These are phyloP conservation scores for Ophiosphaerella narmari DNA, from an alignment of 2,329 filamentous ascomycete species.

Conservation along the genomic window DNA sequence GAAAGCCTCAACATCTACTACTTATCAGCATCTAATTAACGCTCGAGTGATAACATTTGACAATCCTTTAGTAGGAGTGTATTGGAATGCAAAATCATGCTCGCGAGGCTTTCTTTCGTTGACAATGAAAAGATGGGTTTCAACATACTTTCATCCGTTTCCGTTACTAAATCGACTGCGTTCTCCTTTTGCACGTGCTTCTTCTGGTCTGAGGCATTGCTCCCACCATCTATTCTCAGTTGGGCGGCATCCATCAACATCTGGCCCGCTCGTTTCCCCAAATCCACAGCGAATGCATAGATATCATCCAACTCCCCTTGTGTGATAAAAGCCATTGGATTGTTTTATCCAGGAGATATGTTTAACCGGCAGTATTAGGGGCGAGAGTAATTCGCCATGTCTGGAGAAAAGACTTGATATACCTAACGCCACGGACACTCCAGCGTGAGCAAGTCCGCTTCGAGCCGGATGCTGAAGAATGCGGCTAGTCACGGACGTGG, in stretches of 20 bases:
- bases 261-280: slow-evolving; percentile 71
- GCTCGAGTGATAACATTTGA: neutral
- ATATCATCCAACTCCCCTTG: slow-evolving; percentile 63
- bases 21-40: slow-evolving; percentile 7
- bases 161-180: slow-evolving; percentile 76
- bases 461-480: slow-evolving; percentile 11
- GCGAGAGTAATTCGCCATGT: neutral
- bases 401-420: too few species aligned
- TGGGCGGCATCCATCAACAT: slow-evolving; percentile 69
- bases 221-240: slow-evolving; percentile 54
- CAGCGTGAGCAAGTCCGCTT: slow-evolving; percentile 1
- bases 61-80: too few species aligned
- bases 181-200: slow-evolving; percentile 71
- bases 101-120: too few species aligned
- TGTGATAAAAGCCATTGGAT: slow-evolving; percentile 31
- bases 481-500: slow-evolving; percentile 10
- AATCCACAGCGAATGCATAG: slow-evolving; percentile 71
- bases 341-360: neutral
- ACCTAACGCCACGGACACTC: too few species aligned
- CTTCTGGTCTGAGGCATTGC: slow-evolving; percentile 25
- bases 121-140: too few species aligned
- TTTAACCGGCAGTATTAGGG: neutral
- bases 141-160: slow-evolving; percentile 70
- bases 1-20: slow-evolving; percentile 73
- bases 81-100: too few species aligned